Evolutionary conservation across 2,329 filamentous ascomycete genomes (phyloP), one percentile per base, ranked within the genome.

Genomic region (Coleophoma eucalyptorum): DNA sequence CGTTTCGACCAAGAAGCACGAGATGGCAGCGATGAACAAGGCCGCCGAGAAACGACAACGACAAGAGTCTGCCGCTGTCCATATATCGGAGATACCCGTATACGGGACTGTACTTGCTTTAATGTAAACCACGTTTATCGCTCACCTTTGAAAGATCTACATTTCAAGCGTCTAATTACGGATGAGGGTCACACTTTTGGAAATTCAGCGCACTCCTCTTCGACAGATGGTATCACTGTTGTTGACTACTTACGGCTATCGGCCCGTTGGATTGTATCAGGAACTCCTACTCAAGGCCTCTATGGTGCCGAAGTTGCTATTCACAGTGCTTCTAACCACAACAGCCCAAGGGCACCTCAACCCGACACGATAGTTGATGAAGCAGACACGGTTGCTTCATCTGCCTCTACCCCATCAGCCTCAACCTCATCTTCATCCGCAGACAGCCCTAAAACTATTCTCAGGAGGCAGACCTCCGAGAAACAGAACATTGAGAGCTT

Each of bases 181-280:
- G 93, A 97, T 57, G 93, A 97, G 74, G 93, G 93, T 0, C 91
- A 97, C 65, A 87, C 81, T 52, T 84, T 96, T 52, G 89, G 90
- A 0, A 86, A 88, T 35, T 80, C 80, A 1, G 78, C 69, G 2
- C 67, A 69, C 5, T 72, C 73, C 10, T 74, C 73, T 47, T 81
- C 76, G 58, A 90, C 83, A 42, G 74, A 78, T 38, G 61, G 83
- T 5, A 70, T 81, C 18, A 63, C 72, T 2, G 72, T 76, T 2
- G 66, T 85, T 1, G 76, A 84, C 16, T 65, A 65, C 12, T 65
- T 87, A n/a, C 70, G 77, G 11, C 72, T 90, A 15, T 85, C 90
- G 43, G 81, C 89, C 16, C 82, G 88, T 10, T 97, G 93, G 93
- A 83, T 96, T 4, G 87, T 96, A 1, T 95, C 89, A 1, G 93